A percentile compares a stretch with the other conserved stretches of the same genome.
These are phyloP conservation scores for Mycena albidolilacea DNA, from an alignment of 768 basidiomycete species.

Conservation along the genomic window DNA sequence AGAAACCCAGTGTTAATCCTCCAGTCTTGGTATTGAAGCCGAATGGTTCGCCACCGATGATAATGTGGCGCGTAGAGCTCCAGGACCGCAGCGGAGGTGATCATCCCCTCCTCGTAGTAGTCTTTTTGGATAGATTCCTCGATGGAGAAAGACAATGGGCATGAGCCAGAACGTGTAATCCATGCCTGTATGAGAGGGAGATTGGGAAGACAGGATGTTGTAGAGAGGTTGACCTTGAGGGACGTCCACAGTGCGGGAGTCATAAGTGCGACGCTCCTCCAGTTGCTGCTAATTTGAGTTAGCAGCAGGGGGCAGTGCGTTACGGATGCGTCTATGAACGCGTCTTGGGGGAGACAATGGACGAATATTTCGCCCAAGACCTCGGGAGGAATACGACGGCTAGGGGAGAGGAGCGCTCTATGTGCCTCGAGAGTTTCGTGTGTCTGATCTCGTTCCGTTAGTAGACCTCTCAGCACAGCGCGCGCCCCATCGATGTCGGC, in stretches of 20 bases:
- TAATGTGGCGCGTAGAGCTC: slow-evolving; percentile 46
- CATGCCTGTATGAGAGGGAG: slow-evolving; percentile 42
- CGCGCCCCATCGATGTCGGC: slow-evolving; percentile 34
- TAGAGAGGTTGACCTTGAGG: slow-evolving; percentile 36
- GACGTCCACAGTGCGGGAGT: slow-evolving; percentile 45
- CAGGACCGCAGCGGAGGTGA: slow-evolving; percentile 39
- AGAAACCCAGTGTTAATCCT: slow-evolving; percentile 40
- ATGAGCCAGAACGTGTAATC: slow-evolving; percentile 45
- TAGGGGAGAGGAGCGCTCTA: slow-evolving; percentile 42
- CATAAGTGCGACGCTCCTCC: slow-evolving; percentile 43
- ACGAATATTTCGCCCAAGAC: slow-evolving; percentile 45
- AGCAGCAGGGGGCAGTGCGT: slow-evolving; percentile 33
- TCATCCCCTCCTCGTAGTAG: slow-evolving; percentile 18
- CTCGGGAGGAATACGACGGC: slow-evolving; percentile 45
- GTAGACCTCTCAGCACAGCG: slow-evolving; percentile 31
- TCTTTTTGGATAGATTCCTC: slow-evolving; percentile 34
- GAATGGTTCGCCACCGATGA: slow-evolving; percentile 45
- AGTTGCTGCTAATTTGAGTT: slow-evolving; percentile 43
- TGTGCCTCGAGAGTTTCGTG: slow-evolving; percentile 37
- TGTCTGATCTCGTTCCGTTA: slow-evolving; percentile 32
- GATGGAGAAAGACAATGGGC: slow-evolving; percentile 46
- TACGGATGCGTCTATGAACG: slow-evolving; percentile 23
- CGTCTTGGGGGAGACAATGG: slow-evolving; percentile 36
- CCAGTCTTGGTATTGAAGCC: slow-evolving; percentile 43
- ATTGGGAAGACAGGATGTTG: slow-evolving; percentile 28